A percentile compares a stretch with the other conserved stretches of the same genome.
Evolutionary conservation across 2,329 filamentous ascomycete genomes (phyloP).

Genomic region (Neophaeococcomyces mojaviensis): DNA sequence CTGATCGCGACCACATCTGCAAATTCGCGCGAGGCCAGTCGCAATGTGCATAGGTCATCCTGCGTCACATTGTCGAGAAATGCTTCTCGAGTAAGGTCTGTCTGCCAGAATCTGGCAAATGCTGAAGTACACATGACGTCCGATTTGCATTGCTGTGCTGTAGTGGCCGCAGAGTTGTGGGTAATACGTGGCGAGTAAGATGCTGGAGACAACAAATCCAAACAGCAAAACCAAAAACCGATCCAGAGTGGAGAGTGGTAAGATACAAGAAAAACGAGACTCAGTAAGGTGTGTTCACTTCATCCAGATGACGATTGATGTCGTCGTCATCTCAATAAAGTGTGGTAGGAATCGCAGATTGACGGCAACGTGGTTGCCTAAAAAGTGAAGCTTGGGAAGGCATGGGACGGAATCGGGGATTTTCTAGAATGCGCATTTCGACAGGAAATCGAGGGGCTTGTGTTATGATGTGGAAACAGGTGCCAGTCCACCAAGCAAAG

Average conservation of each 20-base stretch:
- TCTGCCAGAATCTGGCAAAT: conserved; percentile 32
- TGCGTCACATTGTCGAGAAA: conserved; percentile 27
- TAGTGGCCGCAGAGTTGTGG: not conserved
- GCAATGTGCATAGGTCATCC: conserved; percentile 29
- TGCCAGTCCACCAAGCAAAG: not conserved
- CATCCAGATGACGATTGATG: conserved; percentile 11
- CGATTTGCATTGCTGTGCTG: conserved; percentile 12
- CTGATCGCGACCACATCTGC: conserved; percentile 27
- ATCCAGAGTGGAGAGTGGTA: conserved; percentile 19
- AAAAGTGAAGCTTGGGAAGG: conserved; percentile 8
- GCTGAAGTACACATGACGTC: conserved; percentile 11
- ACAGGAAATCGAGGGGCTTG: conserved; percentile 7
- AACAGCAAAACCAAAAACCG: conserved; percentile 8
- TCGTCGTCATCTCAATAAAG: conserved; percentile 10
- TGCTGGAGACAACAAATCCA: conserved; percentile 1
- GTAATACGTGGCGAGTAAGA: not conserved
- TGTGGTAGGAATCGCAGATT: conserved; percentile 10
- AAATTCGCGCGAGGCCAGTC: conserved; percentile 31
- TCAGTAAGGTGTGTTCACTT: not conserved
- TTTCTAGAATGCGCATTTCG: conserved; percentile 7
- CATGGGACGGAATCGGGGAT: conserved; percentile 9
- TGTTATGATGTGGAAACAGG: conserved; percentile 7
- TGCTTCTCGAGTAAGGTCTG: conserved; percentile 27
- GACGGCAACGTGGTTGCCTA: conserved; percentile 2
- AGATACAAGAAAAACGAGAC: conserved; percentile 5